A percentile compares a stretch with the other conserved stretches of the same genome.
Evolutionary conservation across 1,284 basidiomycete genomes (phyloP).

Genomic region (Apiotrichum laibachii): DNA sequence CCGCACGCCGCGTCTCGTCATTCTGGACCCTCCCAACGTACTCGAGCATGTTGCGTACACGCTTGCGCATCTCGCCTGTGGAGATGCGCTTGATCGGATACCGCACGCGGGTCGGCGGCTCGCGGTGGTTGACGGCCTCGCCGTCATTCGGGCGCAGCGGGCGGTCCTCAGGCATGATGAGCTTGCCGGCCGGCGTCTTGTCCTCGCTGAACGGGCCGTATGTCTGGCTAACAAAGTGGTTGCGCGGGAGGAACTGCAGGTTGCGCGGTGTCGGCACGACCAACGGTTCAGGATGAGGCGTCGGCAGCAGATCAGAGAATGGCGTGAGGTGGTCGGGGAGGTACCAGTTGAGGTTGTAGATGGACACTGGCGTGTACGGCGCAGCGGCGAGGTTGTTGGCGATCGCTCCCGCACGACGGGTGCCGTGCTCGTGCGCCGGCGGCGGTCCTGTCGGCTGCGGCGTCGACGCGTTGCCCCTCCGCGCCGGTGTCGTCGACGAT

Average conservation of each 20-base stretch:
- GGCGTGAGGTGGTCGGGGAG: slow-evolving; percentile 92
- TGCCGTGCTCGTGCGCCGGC: slow-evolving; percentile 43
- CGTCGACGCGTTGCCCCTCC: slow-evolving; percentile 18
- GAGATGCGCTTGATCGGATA: slow-evolving; percentile 94
- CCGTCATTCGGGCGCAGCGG: slow-evolving; percentile 31
- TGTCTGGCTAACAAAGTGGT: slow-evolving; percentile 38
- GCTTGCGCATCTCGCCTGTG: slow-evolving; percentile 94
- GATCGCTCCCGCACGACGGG: slow-evolving; percentile 48
- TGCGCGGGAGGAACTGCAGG: slow-evolving; percentile 34
- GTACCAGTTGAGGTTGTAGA: slow-evolving; percentile 65
- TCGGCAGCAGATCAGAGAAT: slow-evolving; percentile 78
- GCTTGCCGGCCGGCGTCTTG: slow-evolving; percentile 32
- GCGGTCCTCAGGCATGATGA: slow-evolving; percentile 33
- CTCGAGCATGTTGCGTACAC: slow-evolving; percentile 84
- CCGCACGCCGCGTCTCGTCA: slow-evolving; percentile 67
- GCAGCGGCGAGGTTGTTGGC: slow-evolving; percentile 34
- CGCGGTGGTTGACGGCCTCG: slow-evolving; percentile 56
- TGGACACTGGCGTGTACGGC: slow-evolving; percentile 30
- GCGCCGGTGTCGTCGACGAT: slow-evolving; percentile 23
- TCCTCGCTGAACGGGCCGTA: slow-evolving; percentile 43
- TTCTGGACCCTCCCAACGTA: slow-evolving; percentile 68
- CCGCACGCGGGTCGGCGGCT: slow-evolving; percentile 85
- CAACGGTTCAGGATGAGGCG: slow-evolving; percentile 68
- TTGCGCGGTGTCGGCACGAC: slow-evolving; percentile 59
- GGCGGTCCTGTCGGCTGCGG: slow-evolving; percentile 28